Evolutionary conservation across 2,329 filamentous ascomycete genomes (phyloP).

Genomic region (Podosphaera leucotricha): DNA sequence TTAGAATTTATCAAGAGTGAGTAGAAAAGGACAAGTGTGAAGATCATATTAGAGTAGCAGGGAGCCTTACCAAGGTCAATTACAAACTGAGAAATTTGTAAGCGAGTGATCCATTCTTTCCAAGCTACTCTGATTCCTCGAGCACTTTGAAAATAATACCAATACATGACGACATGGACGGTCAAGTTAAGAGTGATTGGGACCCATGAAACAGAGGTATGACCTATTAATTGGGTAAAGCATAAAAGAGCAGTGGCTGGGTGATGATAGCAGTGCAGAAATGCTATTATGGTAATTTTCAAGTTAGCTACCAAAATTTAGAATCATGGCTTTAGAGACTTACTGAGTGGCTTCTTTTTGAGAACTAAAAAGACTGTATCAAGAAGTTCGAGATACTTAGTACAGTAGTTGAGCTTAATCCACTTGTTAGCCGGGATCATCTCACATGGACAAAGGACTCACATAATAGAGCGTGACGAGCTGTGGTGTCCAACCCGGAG

Average conservation of each 20-base stretch:
- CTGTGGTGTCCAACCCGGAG: conserved; percentile 72
- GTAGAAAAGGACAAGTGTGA: too few relatives aligned
- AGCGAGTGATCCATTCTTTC: conserved; percentile 98
- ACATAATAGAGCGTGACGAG: conserved; percentile 94
- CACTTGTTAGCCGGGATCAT: conserved; percentile 17
- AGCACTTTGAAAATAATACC: conserved; percentile 99
- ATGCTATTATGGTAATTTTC: conserved; percentile 27
- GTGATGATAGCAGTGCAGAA: conserved; percentile 98
- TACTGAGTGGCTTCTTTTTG: conserved; percentile 96
- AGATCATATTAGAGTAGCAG: too few relatives aligned
- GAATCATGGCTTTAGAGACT: neutral
- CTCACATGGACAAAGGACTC: conserved; percentile 19
- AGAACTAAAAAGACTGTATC: conserved; percentile 94
- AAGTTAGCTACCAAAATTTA: conserved; percentile 13
- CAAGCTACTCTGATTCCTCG: conserved; percentile 93
- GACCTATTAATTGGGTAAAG: conserved; percentile 88
- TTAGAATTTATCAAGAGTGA: neutral
- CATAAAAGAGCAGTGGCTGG: conserved; percentile 89
- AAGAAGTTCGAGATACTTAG: conserved; percentile 87
- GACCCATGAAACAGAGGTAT: conserved; percentile 87
- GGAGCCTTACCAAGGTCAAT: conserved; percentile 58
- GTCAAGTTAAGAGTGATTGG: conserved; percentile 77
- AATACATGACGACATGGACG: conserved; percentile 98
- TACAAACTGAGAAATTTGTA: conserved; percentile 92
- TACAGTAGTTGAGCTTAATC: conserved; percentile 77